Conservation (phyloP, 805 yeast genomes). For the Wickerhamiella domercqiae region DNA sequence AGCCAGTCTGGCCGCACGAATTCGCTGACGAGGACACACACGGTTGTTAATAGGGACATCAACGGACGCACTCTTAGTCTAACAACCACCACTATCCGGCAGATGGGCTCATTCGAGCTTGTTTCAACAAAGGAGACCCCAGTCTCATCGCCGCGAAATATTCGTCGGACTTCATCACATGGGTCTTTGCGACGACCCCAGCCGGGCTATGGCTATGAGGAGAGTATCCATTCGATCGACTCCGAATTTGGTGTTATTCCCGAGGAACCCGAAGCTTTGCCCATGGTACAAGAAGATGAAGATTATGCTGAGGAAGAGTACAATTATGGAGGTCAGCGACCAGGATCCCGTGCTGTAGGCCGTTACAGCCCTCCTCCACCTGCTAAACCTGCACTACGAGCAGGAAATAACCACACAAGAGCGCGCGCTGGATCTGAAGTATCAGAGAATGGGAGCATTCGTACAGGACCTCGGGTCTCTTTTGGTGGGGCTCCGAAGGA, state of each 20-base stretch:
- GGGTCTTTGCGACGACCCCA: conserved; percentile 3
- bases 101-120: conserved; percentile 25
- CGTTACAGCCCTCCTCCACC: conserved; percentile 15
- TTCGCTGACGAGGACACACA: conserved; percentile 19
- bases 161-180: background rate
- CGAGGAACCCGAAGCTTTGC: conserved; percentile 13
- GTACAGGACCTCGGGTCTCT: conserved; percentile 1
- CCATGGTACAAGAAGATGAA: conserved; percentile 2
- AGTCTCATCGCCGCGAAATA: conserved; percentile 4
- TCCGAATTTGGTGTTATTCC: conserved; percentile 14
- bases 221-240: conserved; percentile 12
- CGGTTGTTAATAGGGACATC: conserved; percentile 20
- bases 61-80: conserved; percentile 23
- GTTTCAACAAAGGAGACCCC: conserved; percentile 21
- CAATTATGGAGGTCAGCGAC: background rate
- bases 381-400: conserved; percentile 22
- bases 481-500: conserved; percentile 8
- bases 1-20: conserved; percentile 12
- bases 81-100: conserved; percentile 25
- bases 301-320: conserved; percentile 1
- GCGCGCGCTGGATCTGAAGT: conserved; percentile 1
- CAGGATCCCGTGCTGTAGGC: background rate
- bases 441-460: background rate
- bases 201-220: conserved; percentile 5
- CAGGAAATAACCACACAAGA: conserved; percentile 2